phyloP scores from a whole-genome alignment of 1,139 yeast species.

The Saccharomyces hybrid region DNA sequence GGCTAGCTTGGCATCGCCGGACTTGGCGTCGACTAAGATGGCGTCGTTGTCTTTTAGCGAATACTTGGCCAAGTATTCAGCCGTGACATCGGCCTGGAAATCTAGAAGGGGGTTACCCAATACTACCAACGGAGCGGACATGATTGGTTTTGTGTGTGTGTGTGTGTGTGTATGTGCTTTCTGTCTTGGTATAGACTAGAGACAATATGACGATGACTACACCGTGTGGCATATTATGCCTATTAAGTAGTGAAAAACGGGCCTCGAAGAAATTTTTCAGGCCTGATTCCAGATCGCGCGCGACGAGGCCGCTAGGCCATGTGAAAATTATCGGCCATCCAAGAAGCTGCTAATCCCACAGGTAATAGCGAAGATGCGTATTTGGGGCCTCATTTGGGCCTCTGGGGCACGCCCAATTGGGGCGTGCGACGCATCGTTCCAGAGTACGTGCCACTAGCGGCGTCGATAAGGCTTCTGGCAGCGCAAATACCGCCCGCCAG shows the following conservation, averaged over 20 bases:
- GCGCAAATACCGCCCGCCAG: neutral
- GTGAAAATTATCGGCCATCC: neutral
- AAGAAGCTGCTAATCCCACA: neutral
- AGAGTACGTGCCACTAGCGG: neutral
- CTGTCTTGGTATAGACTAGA: too few species aligned
- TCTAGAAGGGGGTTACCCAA: constrained; percentile 83
- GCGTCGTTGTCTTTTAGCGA: constrained; percentile 89
- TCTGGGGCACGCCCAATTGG: neutral
- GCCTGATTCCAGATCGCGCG: neutral
- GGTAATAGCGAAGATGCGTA: neutral
- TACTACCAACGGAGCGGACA: constrained; percentile 50
- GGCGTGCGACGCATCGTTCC: neutral
- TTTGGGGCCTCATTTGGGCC: neutral
- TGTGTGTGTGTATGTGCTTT: too few species aligned
- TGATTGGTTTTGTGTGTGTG: constrained; percentile 10
- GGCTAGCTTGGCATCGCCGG: constrained; percentile 65
- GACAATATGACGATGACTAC: neutral
- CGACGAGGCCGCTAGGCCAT: neutral
- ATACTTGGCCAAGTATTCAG: constrained; percentile 68
- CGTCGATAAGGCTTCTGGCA: neutral
- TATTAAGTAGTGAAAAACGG: neutral
- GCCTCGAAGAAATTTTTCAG: neutral
- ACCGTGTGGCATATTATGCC: neutral
- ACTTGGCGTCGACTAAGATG: constrained; percentile 60
- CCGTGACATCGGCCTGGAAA: constrained; percentile 72